Evolutionary conservation across 2,329 filamentous ascomycete genomes (phyloP), one percentile per base, ranked within the genome.

Genomic region (Trichophyton verrucosum): DNA sequence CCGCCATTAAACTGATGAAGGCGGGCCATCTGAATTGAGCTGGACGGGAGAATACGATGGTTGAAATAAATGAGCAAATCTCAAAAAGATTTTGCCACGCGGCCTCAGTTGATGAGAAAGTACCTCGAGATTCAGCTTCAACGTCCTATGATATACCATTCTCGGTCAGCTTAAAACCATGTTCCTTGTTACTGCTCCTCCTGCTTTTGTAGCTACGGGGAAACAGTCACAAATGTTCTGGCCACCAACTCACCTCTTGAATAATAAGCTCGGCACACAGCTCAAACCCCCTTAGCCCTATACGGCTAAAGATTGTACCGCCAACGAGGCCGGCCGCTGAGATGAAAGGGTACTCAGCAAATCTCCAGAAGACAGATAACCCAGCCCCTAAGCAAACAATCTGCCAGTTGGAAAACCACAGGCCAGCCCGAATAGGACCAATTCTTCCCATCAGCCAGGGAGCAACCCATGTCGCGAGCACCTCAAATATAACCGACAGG

Each of bases 401-500:
- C 68, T 90, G 86, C 81, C 84, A 88, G 60, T 80, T 84, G 8
- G 86, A 68, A 64, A 83, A 84, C 88, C 88, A 91, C 2, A 90
- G 76, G 0, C 87, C 88, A 0, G 81, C 78, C n/a, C 88, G 76
- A 6, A 88, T 75, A 0, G 79, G 74, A 0, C 84, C 83, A 44
- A 86, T 79, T 44, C 71, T 73, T 1, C 71, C 70, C 68, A 82
- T 80, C 3, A 79, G 71, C 15, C 73, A 67, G 0, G 81, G 81
- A 0, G 80, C 81, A 6, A 79, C 70, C 65, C 80, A 75, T 1
- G 81, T 83, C 9, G 79, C 80, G 15, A 74, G 77, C 11, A 83
- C 73, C 65, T 83, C 81, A n/a, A 81, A 75, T 6, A 76, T 56
- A 3, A 79, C 79, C 2, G 79, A 77, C 17, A 74, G 71, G 5